Percentiles rank a stretch among this genome's conserved stretches.
Evolutionary conservation across 1,139 yeast genomes (phyloP).

Genomic region (Pichia sp.): DNA sequence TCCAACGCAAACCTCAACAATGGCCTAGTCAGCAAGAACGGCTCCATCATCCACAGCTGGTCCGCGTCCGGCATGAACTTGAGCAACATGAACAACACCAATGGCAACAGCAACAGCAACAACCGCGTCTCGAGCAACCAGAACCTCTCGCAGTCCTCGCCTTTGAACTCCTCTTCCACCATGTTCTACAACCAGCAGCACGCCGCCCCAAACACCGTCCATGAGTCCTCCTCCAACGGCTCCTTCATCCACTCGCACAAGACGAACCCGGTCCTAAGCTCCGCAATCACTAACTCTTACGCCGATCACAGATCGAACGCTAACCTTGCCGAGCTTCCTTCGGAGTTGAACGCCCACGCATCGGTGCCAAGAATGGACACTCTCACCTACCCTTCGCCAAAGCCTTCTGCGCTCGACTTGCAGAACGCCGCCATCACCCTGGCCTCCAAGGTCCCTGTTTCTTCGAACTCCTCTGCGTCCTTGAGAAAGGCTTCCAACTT

Average conservation of each 20-base stretch:
- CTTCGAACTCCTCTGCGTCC: conserved; percentile 2
- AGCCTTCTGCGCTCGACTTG: conserved; percentile 15
- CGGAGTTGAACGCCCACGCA: conserved; percentile 16
- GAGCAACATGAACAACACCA: not conserved
- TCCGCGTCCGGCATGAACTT: conserved; percentile 13
- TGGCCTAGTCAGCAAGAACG: conserved; percentile 14
- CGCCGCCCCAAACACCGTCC: not conserved
- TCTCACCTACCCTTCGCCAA: conserved; percentile 17
- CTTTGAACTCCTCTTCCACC: conserved; percentile 5
- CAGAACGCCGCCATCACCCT: conserved; percentile 12
- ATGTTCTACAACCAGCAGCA: not conserved
- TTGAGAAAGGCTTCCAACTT: conserved; percentile 5
- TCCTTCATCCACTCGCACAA: conserved; percentile 11
- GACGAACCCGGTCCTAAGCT: conserved; percentile 4
- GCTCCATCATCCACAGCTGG: conserved; percentile 15
- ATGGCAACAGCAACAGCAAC: not conserved
- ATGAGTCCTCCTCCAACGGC: conserved; percentile 3
- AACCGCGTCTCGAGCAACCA: not conserved
- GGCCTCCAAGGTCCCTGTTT: conserved; percentile 12
- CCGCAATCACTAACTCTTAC: conserved; percentile 11
- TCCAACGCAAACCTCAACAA: not conserved
- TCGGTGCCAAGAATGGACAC: conserved; percentile 13
- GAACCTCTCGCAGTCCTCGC: not conserved
- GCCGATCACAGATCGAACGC: not conserved
- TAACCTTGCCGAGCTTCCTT: conserved; percentile 5